These are phyloP conservation scores for Climacium dendroides DNA, from an alignment of 225 moss, liverwort and hornwort species.

Conservation along the genomic window DNA sequence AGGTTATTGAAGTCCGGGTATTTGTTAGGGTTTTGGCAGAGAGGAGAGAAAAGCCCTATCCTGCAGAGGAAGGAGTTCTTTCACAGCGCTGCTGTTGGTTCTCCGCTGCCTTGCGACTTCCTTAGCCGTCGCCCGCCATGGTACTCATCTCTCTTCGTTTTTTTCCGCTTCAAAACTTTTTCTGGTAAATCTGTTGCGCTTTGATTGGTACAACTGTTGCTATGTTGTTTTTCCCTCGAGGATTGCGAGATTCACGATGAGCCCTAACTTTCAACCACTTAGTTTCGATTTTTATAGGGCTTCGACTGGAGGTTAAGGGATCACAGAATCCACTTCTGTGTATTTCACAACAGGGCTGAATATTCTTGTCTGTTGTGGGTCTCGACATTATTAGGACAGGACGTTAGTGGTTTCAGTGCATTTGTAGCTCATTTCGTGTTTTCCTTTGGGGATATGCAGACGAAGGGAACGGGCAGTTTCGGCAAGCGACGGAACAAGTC, in stretches of 20 bases:
- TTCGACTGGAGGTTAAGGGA: not conserved
- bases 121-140: conserved; percentile 2
- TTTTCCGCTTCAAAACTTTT: not conserved
- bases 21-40: not conserved
- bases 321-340: not conserved
- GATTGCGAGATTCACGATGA: not conserved
- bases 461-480: conserved; percentile 85
- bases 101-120: not conserved
- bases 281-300: not conserved
- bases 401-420: not conserved
- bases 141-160: not conserved
- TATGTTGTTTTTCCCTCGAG: not conserved
- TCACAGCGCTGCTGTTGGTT: not conserved
- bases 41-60: not conserved
- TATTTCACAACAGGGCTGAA: not conserved
- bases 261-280: not conserved
- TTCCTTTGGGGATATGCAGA: not conserved
- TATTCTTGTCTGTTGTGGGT: not conserved
- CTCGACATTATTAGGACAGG: not conserved
- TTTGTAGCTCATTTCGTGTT: not conserved
- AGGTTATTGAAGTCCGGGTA: not conserved
- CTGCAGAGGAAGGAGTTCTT: not conserved
- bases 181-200: not conserved
- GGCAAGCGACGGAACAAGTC: conserved; percentile 93
- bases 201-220: not conserved